These are phyloP conservation scores for Candida fluviatilis DNA, from an alignment of 805 yeast genomes.

Conservation along the genomic window DNA sequence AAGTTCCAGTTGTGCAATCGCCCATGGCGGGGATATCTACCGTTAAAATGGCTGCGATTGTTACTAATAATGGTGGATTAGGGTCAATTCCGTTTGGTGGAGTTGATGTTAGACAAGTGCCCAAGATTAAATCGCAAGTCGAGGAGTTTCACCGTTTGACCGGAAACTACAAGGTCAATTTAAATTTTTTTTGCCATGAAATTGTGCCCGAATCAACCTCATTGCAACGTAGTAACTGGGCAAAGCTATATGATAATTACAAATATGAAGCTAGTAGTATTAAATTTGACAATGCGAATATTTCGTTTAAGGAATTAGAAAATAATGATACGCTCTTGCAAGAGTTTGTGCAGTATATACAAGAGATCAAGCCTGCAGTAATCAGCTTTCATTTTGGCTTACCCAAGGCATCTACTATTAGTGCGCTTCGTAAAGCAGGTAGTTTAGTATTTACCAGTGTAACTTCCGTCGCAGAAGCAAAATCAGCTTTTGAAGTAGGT, in stretches of 20 bases:
- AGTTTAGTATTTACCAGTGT: conserved; percentile 44
- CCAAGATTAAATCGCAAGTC: conserved; percentile 11
- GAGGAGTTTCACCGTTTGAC: conserved; percentile 13
- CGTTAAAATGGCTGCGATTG: conserved; percentile 39
- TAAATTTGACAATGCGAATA: conserved; percentile 17
- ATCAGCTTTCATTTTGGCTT: conserved; percentile 54
- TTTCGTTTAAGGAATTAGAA: conserved; percentile 30
- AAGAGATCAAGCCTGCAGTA: conserved; percentile 33
- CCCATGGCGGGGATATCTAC: conserved; percentile 61
- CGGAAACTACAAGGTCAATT: conserved; percentile 25
- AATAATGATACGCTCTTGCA: conserved; percentile 11
- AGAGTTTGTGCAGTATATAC: conserved; percentile 15
- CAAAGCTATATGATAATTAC: conserved; percentile 11
- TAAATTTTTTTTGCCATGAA: conserved; percentile 47
- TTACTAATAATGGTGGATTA: conserved; percentile 43
- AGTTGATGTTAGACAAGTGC: conserved; percentile 21
- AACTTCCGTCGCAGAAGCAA: conserved; percentile 44
- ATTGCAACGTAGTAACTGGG: conserved; percentile 20
- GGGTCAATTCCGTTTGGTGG: conserved; percentile 45
- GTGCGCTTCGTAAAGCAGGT: conserved; percentile 29
- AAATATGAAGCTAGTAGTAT: neutral
- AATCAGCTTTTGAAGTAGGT: conserved; percentile 20
- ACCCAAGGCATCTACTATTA: conserved; percentile 30
- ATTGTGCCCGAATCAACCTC: conserved; percentile 16
- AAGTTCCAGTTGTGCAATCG: conserved; percentile 47